Evolutionary conservation across 805 yeast species (phyloP).

Genomic region (Clavispora vitiphila): DNA sequence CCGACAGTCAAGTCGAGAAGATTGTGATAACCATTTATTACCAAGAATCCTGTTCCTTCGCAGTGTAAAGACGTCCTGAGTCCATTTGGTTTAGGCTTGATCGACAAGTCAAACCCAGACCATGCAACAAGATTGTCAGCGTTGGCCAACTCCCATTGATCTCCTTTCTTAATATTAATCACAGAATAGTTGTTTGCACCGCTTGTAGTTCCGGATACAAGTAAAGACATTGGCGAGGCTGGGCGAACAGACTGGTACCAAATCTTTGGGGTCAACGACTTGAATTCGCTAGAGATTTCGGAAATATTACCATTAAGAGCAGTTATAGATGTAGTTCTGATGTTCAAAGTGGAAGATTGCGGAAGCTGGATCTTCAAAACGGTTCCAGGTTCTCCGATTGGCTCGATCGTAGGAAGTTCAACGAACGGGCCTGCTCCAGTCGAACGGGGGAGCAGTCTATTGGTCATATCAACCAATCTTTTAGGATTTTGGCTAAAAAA

Average conservation of each 20-base stretch:
- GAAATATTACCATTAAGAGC: slow-evolving; percentile 4
- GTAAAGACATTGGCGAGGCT: slow-evolving; percentile 5
- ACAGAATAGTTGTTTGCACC: slow-evolving; percentile 2
- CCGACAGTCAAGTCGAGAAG: background rate
- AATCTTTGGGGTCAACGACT: slow-evolving; percentile 2
- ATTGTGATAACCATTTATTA: background rate
- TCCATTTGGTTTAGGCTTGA: background rate
- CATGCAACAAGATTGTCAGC: slow-evolving; percentile 7
- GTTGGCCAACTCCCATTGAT: slow-evolving; percentile 5
- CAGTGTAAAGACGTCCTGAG: background rate
- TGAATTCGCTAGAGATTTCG: slow-evolving; percentile 3
- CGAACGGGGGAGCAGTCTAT: background rate
- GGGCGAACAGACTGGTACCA: slow-evolving; percentile 11
- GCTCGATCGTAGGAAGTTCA: slow-evolving; percentile 7
- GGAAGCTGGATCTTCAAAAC: slow-evolving; percentile 7
- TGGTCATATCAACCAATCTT: background rate
- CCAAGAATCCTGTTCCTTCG: slow-evolving; percentile 1
- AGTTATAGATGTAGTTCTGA: slow-evolving; percentile 4
- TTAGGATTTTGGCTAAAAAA: background rate
- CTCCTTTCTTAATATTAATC: slow-evolving; percentile 2
- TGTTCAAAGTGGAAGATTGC: slow-evolving; percentile 5
- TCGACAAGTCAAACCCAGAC: slow-evolving; percentile 9
- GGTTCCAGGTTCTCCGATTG: slow-evolving; percentile 5
- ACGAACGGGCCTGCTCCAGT: slow-evolving; percentile 14
- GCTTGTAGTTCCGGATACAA: slow-evolving; percentile 5